These are phyloP conservation scores for Mycosphaerella arachidis DNA, from an alignment of 2,329 filamentous ascomycete genomes.

Conservation along the genomic window DNA sequence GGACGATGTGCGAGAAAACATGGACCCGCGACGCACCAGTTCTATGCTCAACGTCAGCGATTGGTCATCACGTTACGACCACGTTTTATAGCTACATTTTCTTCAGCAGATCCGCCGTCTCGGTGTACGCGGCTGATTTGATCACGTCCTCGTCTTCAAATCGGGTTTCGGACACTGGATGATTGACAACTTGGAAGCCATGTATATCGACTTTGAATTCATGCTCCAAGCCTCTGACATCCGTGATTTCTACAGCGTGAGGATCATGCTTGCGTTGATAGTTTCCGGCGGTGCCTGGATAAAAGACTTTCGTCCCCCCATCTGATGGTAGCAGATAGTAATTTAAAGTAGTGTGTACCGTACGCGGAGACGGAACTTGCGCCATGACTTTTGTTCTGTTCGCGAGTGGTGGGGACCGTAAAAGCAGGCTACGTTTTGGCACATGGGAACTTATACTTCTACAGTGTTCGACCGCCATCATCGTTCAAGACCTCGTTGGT, in stretches of 20 bases:
- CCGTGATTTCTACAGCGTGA: background rate
- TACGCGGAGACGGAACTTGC: background rate
- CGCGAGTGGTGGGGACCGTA: background rate
- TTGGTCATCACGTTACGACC: background rate
- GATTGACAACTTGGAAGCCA: conserved; percentile 6
- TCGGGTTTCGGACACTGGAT: background rate
- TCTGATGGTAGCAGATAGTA: background rate
- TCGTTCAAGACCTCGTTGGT: background rate
- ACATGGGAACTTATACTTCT: background rate
- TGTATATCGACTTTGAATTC: conserved; percentile 4
- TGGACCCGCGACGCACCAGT: conserved; percentile 4
- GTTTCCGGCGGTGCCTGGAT: background rate
- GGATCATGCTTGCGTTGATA: background rate
- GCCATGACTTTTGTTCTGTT: background rate
- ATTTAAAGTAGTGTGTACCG: background rate
- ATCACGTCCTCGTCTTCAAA: background rate
- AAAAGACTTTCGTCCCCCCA: background rate
- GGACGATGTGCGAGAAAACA: conserved; percentile 1
- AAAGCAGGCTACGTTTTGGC: background rate
- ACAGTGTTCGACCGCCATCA: background rate
- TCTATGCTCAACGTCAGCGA: background rate
- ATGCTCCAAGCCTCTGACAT: conserved; percentile 1
- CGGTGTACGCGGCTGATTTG: background rate
- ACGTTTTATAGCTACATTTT: background rate
- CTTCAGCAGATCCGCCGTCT: background rate